Evolutionary conservation across 179 eudicot genomes (phyloP).

Genomic region (Heliamphora pulchella): DNA sequence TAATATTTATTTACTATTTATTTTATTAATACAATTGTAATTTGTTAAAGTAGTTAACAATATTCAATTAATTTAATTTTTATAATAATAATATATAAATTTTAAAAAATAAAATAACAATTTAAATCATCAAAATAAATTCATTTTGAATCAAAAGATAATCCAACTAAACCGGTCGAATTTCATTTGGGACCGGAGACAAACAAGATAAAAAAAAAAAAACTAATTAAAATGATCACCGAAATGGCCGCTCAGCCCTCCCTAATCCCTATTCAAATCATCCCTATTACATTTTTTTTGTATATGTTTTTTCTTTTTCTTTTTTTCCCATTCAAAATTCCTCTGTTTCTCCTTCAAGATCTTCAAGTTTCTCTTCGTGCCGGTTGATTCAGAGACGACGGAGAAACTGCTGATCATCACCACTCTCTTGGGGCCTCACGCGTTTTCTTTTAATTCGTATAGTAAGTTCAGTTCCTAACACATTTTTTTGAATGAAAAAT

Average conservation of each 20-base stretch:
- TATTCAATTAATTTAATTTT: too few relatives aligned
- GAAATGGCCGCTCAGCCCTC: constrained; percentile 15
- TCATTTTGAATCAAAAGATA: too few relatives aligned
- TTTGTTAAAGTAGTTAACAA: too few relatives aligned
- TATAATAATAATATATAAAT: too few relatives aligned
- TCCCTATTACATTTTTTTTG: background rate
- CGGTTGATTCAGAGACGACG: background rate
- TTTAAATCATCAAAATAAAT: too few relatives aligned
- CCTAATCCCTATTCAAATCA: background rate
- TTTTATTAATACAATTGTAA: too few relatives aligned
- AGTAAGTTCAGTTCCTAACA: background rate
- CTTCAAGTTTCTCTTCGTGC: background rate
- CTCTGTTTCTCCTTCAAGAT: background rate
- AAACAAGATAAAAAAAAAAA: background rate
- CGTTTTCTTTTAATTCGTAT: background rate
- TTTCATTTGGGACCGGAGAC: too few relatives aligned
- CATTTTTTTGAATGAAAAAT: background rate
- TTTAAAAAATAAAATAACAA: too few relatives aligned
- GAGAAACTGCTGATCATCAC: background rate
- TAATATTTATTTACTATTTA: too few relatives aligned
- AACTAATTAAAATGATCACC: constrained; percentile 1
- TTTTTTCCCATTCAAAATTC: background rate
- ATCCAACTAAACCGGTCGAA: too few relatives aligned
- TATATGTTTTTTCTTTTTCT: background rate
- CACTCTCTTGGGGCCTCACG: background rate